phyloP scores from a whole-genome alignment of 129 eudicot genomes.

The Mikania micrantha region DNA sequence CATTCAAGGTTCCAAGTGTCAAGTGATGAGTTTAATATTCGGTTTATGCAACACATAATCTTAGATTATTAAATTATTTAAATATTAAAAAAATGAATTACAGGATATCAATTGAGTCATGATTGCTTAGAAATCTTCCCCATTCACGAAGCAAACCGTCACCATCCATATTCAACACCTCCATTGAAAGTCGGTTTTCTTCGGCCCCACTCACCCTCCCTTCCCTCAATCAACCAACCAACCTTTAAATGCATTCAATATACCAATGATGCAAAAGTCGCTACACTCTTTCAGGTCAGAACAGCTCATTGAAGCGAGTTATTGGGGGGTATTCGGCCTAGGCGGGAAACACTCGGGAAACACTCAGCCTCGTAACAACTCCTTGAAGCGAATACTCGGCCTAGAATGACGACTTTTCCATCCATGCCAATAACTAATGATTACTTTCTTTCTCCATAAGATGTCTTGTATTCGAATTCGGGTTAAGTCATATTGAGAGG shows the following conservation, averaged over 20 bases:
- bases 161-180: slow-evolving; percentile 3
- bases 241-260: neutral
- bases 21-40: neutral
- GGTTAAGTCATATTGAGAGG: too few species aligned
- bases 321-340: too few species aligned
- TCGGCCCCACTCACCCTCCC: slow-evolving; percentile 7
- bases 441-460: too few species aligned
- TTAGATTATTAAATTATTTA: neutral
- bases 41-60: slow-evolving; percentile 7
- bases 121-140: slow-evolving; percentile 25
- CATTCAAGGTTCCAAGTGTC: slow-evolving; percentile 17
- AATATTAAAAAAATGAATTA: neutral
- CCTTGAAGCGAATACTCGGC: too few species aligned
- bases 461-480: too few species aligned
- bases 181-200: slow-evolving; percentile 15
- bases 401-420: too few species aligned
- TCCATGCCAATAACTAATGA: too few species aligned
- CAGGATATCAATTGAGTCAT: slow-evolving; percentile 11
- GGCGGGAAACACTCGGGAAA: too few species aligned
- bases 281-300: too few species aligned
- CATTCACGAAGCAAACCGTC: slow-evolving; percentile 29
- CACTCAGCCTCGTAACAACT: too few species aligned
- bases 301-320: too few species aligned
- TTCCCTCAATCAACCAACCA: neutral
- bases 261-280: too few species aligned